Evolutionary conservation across 345 rosid genomes (phyloP), one percentile per base, ranked within the genome.

Genomic region (Heritiera littoralis): DNA sequence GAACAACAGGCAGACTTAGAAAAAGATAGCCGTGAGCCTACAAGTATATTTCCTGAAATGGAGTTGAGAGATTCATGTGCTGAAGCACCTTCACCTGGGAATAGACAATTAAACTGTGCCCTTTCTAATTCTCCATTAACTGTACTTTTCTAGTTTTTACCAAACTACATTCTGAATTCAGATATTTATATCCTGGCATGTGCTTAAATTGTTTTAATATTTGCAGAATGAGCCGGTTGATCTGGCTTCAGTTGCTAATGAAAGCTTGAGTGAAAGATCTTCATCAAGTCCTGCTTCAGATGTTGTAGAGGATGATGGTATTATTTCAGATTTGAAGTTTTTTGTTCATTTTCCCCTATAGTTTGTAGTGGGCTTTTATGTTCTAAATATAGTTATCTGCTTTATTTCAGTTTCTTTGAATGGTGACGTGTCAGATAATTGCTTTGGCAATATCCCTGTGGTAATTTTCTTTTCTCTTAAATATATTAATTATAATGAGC

Each of bases 181-280:
- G 69, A 74, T 45, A 72, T 38, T 48, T 59, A 59, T 7, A 35
- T 58, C 58, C 67, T 58, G 61, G 52, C 66, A 77, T 35, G 66
- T 66, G 45, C 80, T 83, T 48, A 75, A 66, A 73, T 60, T 63
- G 15, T 45, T 64, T 68, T 38, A 72, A 60, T 60, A 48, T 77
- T 72, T 87, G 83, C 86, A 95, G 97, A 78, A 79, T 74, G 88
- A 82, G 77, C 79, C 83, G 48, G 87, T 48, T 81, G 90, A 87
- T 84, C 80, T 77, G 78, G 84, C 86, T 81, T 86, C 91, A 71
- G 86, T 87, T 80, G 84, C 80, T 74, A 86, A 86, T 81, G 92
- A 84, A 82, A 84, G 83, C 77, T 72, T 87, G 82, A 80, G 85
- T 69, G 92, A 89, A 78, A 86, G 76, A 79, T 81, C 89, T 75